phyloP scores from a whole-genome alignment of 495 filamentous ascomycete species.

The Bacidia rubella region DNA sequence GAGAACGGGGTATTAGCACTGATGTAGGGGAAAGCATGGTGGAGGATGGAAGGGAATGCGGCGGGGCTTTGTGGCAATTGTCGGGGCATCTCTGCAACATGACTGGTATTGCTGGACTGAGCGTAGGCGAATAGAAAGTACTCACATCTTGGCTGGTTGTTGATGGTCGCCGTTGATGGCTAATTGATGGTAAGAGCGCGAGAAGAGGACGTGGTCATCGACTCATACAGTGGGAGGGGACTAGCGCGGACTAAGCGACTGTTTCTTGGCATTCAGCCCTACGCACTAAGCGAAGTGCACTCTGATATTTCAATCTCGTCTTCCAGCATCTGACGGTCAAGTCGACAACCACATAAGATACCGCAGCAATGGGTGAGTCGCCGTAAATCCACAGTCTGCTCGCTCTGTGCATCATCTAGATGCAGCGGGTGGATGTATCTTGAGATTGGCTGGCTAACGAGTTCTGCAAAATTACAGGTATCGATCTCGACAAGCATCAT shows the following conservation, averaged over 20 bases:
- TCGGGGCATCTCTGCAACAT: no score
- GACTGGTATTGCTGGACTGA: no score
- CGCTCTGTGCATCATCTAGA: no score
- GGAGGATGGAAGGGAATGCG: not conserved
- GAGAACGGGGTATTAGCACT: conserved; percentile 12
- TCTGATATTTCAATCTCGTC: not conserved
- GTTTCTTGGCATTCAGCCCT: conserved; percentile 9
- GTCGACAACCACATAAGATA: conserved; percentile 1
- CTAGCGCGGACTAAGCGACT: conserved; percentile 8
- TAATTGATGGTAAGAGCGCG: not conserved
- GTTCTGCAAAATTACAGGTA: conserved; percentile 29
- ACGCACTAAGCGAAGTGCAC: conserved; percentile 13
- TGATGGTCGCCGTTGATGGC: not conserved
- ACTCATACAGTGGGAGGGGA: conserved; percentile 3
- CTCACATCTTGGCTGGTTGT: not conserved
- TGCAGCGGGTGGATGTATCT: no score
- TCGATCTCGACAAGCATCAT: conserved; percentile 68
- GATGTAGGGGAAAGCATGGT: not conserved
- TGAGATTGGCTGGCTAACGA: no score
- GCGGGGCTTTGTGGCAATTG: no score
- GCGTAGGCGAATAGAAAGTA: not conserved
- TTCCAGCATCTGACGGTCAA: conserved; percentile 1
- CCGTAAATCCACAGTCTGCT: not conserved
- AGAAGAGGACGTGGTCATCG: not conserved
- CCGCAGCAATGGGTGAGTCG: conserved; percentile 17